Percentiles rank a stretch among this genome's conserved stretches.
Evolutionary conservation across 768 basidiomycete species (phyloP).

Genomic region (Naganishia antarctica): DNA sequence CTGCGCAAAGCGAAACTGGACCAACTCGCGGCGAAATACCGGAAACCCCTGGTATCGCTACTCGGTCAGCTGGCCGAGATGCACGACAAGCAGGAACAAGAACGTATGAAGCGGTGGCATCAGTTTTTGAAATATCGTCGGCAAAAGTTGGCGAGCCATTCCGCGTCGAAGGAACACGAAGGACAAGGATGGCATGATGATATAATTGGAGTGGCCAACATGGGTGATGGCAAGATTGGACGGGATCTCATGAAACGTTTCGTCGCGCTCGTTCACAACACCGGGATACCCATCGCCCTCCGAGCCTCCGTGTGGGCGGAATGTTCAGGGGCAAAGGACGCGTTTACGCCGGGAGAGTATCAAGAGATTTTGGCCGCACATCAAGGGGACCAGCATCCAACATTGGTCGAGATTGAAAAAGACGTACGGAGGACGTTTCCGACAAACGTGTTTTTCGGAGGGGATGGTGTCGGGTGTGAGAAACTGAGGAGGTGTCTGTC

Average conservation of each 20-base stretch:
- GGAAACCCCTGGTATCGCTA: conserved; percentile 60
- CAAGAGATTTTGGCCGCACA: conserved; percentile 65
- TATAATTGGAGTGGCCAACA: conserved; percentile 82
- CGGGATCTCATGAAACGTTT: conserved; percentile 73
- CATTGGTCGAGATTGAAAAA: conserved; percentile 81
- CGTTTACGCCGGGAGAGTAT: conserved; percentile 86
- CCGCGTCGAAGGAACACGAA: conserved; percentile 52
- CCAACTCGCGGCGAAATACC: conserved; percentile 4
- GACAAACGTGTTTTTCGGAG: conserved; percentile 91
- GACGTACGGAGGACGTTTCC: conserved; percentile 81
- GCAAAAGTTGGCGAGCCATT: conserved; percentile 41
- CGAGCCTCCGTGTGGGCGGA: conserved; percentile 88
- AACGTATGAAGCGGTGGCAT: conserved; percentile 73
- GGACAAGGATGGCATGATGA: conserved; percentile 64
- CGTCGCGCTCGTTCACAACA: conserved; percentile 65
- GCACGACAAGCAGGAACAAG: conserved; percentile 70
- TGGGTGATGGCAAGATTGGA: conserved; percentile 62
- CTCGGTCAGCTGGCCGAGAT: conserved; percentile 71
- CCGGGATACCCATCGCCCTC: conserved; percentile 79
- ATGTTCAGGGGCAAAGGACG: conserved; percentile 86
- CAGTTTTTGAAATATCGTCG: conserved; percentile 57
- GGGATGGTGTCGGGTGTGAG: conserved; percentile 87
- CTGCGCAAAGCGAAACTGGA: conserved; percentile 23
- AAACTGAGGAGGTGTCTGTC: conserved; percentile 83
- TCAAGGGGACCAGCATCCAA: conserved; percentile 43